These are phyloP conservation scores for Plenodomus biglobosus DNA, from an alignment of 2,329 filamentous ascomycete genomes.

Conservation along the genomic window DNA sequence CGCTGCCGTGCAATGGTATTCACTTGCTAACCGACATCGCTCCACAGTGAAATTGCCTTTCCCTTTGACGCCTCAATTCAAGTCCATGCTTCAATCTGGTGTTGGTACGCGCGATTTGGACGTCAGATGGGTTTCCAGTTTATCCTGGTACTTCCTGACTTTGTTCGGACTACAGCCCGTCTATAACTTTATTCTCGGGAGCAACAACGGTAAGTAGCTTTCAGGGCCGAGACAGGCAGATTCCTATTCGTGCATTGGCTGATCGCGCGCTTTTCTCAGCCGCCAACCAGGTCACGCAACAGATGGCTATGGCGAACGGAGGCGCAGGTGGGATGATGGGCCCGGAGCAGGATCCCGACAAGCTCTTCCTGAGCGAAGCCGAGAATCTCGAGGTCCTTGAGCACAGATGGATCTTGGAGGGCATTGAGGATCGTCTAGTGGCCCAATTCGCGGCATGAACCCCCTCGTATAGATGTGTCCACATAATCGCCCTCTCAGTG, in stretches of 20 bases:
- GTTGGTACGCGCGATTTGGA: slow-evolving; percentile 96
- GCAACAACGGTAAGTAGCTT: slow-evolving; percentile 77
- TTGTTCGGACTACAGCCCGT: slow-evolving; percentile 95
- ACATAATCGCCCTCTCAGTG: slow-evolving; percentile 7
- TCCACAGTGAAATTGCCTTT: slow-evolving; percentile 87
- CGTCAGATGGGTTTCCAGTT: slow-evolving; percentile 95
- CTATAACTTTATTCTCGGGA: slow-evolving; percentile 94
- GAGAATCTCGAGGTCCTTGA: slow-evolving; percentile 96
- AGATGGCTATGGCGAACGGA: slow-evolving; percentile 74
- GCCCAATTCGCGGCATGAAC: slow-evolving; percentile 41
- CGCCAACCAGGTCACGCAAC: slow-evolving; percentile 86
- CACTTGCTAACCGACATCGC: not conserved
- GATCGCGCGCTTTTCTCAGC: slow-evolving; percentile 56
- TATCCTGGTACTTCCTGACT: slow-evolving; percentile 98
- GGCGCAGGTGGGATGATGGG: slow-evolving; percentile 81
- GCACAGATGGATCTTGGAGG: slow-evolving; percentile 87
- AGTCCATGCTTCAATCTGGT: slow-evolving; percentile 97
- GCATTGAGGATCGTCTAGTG: slow-evolving; percentile 82
- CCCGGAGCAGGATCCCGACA: slow-evolving; percentile 91
- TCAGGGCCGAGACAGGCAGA: not conserved
- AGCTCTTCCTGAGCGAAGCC: slow-evolving; percentile 87
- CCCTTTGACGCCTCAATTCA: slow-evolving; percentile 97
- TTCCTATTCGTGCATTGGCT: slow-evolving; percentile 23
- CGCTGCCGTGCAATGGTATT: too few species aligned
- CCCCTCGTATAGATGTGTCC: slow-evolving; percentile 3